Base-by-base conservation (phyloP, 2,329 filamentous ascomycete species). In the Pseudopithomyces maydicus region DNA sequence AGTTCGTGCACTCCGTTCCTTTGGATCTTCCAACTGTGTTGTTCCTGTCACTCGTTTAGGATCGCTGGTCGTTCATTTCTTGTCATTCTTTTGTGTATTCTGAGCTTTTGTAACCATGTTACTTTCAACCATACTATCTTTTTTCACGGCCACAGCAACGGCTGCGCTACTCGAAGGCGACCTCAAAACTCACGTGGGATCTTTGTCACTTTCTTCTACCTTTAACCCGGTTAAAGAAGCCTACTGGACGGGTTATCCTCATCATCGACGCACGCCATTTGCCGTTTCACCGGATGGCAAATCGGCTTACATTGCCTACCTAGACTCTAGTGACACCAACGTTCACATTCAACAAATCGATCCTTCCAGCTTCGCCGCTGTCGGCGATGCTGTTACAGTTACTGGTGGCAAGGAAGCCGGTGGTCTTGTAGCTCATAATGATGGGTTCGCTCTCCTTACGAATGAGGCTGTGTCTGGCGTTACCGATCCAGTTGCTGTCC, bases 201-300 rank as follows among this genome's bases (percentile, higher is more conserved):
- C 74, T 49, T 68, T 85, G 48, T 74, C 78, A 29, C 78, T 87
- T n/a, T 75, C 78, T 26, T 74, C 74, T 59, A 74, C 77, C 33
- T 87, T 87, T 73, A 82, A 84, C 65, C 84, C 85, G 6, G 77
- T 87, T 62, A 83, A 85, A 69, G 79, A 79, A 17, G 80, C 84
- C 8, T 88, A 88, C 79, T 87, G 85, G 85, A 87, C 85, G 14
- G 80, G 79, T 19, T 80, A 82, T 44, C 83, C 84, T 43, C 85
- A 88, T 63, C 85, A 88, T 69, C 82, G 85, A 44, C 81, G 85
- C 50, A 87, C 85, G 12, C 85, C 85, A 6, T 88, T 88, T 59
- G 80, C 85, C n/a, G 64, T 72, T 29, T 87, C 85, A 1, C 84
- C 85, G 2, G 80, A 87, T 68, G 84, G 84, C 57, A 82, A 82